Percentiles rank a stretch among this genome's conserved stretches.
Conservation (phyloP, 2,329 filamentous ascomycete species). For the Aquanectria penicillioides region DNA sequence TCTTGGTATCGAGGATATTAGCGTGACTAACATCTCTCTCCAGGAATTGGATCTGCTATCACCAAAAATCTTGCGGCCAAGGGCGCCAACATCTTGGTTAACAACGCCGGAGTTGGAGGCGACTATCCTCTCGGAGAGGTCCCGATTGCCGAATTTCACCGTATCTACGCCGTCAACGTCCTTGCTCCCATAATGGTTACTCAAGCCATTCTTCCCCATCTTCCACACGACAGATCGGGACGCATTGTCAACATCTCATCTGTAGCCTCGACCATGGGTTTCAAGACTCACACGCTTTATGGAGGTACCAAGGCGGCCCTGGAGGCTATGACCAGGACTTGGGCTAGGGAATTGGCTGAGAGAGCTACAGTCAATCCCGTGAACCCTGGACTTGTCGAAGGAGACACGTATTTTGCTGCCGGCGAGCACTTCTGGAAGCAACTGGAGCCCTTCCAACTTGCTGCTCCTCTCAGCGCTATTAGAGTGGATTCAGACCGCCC, state of each 20-base stretch:
- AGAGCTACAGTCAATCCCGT: conserved; percentile 60
- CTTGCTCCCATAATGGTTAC: conserved; percentile 79
- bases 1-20: too few relatives aligned
- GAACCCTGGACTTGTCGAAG: conserved; percentile 62
- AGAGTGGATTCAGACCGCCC: conserved; percentile 21
- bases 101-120: conserved; percentile 76
- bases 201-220: conserved; percentile 72
- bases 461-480: not conserved
- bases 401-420: conserved; percentile 52
- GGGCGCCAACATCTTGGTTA: conserved; percentile 69
- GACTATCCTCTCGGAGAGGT: conserved; percentile 71
- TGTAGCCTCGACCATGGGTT: conserved; percentile 56
- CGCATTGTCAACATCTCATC: conserved; percentile 61
- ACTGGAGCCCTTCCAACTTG: conserved; percentile 21
- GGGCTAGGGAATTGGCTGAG: conserved; percentile 61
- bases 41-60: conserved; percentile 67
- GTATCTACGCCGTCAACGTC: conserved; percentile 77
- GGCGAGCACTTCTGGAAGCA: conserved; percentile 16
- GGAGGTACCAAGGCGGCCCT: conserved; percentile 62
- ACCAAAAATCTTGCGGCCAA: conserved; percentile 65
- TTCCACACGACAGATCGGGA: conserved; percentile 74
- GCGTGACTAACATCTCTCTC: not conserved
- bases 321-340: conserved; percentile 62
- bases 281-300: conserved; percentile 60
- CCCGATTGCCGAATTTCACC: conserved; percentile 69